A percentile compares a stretch with the other conserved stretches of the same genome.
Conservation (phyloP, 805 yeast genomes). For the Ascoidea tarda region DNA sequence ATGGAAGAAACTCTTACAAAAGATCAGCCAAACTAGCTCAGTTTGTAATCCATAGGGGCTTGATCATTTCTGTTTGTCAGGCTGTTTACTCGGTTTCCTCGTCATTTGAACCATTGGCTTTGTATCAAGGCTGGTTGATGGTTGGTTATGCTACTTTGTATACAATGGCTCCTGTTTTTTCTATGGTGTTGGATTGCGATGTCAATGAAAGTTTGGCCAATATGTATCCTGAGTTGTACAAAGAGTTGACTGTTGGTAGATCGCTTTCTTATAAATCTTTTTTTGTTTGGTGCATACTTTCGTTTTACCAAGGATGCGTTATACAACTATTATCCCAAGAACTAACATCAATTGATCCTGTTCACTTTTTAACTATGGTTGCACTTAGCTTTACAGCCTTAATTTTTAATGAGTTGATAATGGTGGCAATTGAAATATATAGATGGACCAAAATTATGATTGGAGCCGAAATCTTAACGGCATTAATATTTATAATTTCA, state of each 20-base stretch:
- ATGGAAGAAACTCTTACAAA: slow-evolving; percentile 94
- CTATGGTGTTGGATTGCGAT: slow-evolving; percentile 82
- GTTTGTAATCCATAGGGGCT: slow-evolving; percentile 92
- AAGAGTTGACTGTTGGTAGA: slow-evolving; percentile 79
- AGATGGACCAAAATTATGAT: slow-evolving; percentile 84
- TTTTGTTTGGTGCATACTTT: slow-evolving; percentile 80
- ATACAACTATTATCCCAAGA: slow-evolving; percentile 75
- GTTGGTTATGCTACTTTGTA: slow-evolving; percentile 96
- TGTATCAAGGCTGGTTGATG: slow-evolving; percentile 94
- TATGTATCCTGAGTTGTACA: slow-evolving; percentile 87
- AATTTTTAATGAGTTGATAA: slow-evolving; percentile 71
- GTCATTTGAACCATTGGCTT: slow-evolving; percentile 81
- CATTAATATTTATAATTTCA: slow-evolving; percentile 51
- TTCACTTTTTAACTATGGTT: slow-evolving; percentile 61
- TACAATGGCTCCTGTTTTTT: slow-evolving; percentile 97
- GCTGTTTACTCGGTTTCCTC: slow-evolving; percentile 85
- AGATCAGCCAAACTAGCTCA: slow-evolving; percentile 91
- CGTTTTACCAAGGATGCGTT: slow-evolving; percentile 80
- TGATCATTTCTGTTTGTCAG: slow-evolving; percentile 87
- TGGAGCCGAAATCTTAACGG: slow-evolving; percentile 55
- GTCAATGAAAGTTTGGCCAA: slow-evolving; percentile 81
- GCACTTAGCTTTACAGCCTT: slow-evolving; percentile 71
- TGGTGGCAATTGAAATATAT: slow-evolving; percentile 87
- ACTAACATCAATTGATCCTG: slow-evolving; percentile 46
- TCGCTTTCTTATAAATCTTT: slow-evolving; percentile 80